Evolutionary conservation across 202 grass and related monocot species (phyloP).

Genomic region (Cymbopogon flexuosus): DNA sequence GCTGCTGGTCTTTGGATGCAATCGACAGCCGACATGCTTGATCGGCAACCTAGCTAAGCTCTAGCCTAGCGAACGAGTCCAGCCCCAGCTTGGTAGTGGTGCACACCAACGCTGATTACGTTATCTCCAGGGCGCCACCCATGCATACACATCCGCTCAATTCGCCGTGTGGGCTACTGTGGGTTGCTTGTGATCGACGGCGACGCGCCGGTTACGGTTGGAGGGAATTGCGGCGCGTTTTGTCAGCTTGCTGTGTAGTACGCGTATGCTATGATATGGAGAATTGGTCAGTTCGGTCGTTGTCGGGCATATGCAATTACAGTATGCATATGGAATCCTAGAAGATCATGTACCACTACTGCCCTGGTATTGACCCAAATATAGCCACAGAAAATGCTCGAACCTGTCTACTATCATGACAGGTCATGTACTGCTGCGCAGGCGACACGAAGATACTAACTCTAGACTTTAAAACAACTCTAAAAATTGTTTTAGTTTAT

Average conservation of each 20-base stretch:
- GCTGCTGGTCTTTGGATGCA: conserved; percentile 15
- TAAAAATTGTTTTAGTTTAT: too few species aligned
- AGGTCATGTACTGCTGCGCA: neutral
- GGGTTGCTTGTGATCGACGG: neutral
- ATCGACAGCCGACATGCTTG: conserved; percentile 42
- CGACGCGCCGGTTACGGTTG: conserved; percentile 10
- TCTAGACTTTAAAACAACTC: too few species aligned
- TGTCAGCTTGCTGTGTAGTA: conserved; percentile 24
- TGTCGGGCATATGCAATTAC: neutral
- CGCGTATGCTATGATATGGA: neutral
- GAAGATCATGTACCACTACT: neutral
- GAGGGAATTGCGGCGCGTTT: conserved; percentile 27
- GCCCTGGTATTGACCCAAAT: neutral
- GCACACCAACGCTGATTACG: neutral
- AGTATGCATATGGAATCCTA: conserved; percentile 6
- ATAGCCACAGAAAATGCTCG: neutral
- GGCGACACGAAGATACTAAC: too few species aligned
- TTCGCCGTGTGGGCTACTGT: neutral
- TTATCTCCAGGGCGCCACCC: conserved; percentile 19
- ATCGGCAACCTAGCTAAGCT: neutral
- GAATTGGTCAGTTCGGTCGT: neutral
- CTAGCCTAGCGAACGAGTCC: neutral
- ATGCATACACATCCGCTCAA: neutral
- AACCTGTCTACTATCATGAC: neutral
- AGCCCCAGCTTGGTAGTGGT: too few species aligned